These are phyloP conservation scores for Phytophthora tubulina DNA, from an alignment of 352 stramenopile species.

Conservation along the genomic window DNA sequence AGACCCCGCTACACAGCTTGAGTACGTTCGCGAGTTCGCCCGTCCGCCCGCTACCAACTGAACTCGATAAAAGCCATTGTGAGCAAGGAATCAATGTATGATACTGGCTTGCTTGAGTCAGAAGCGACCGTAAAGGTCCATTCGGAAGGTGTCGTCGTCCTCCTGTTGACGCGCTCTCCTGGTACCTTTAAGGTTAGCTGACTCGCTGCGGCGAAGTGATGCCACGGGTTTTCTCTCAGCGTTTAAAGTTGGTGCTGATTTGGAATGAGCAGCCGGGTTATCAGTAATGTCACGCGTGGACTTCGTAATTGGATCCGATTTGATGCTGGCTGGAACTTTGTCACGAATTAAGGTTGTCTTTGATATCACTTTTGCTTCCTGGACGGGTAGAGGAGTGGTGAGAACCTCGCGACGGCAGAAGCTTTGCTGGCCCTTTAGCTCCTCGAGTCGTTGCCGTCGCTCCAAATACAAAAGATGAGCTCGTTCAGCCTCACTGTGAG, in stretches of 20 bases:
- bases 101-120: slow-evolving; percentile 13
- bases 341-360: neutral
- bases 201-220: slow-evolving; percentile 16
- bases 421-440: slow-evolving; percentile 13
- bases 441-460: slow-evolving; percentile 25
- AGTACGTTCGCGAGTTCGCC: slow-evolving; percentile 55
- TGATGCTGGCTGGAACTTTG: neutral
- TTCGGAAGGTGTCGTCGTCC: slow-evolving; percentile 37
- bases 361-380: neutral
- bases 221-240: slow-evolving; percentile 12
- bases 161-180: slow-evolving; percentile 15
- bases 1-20: slow-evolving; percentile 52
- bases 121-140: slow-evolving; percentile 46
- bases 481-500: slow-evolving; percentile 32
- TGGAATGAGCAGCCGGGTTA: neutral
- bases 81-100: neutral
- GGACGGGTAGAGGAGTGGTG: slow-evolving; percentile 1
- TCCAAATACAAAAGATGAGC: slow-evolving; percentile 36
- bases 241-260: slow-evolving; percentile 14
- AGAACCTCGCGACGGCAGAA: slow-evolving; percentile 12
- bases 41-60: neutral
- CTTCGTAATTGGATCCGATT: neutral
- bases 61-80: neutral
- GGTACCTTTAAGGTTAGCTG: neutral
- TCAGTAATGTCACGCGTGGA: neutral